Percentiles rank a stretch among this genome's conserved stretches.
These are phyloP conservation scores for Didymella sp. DNA, from an alignment of 2,329 filamentous ascomycete genomes.

Conservation along the genomic window DNA sequence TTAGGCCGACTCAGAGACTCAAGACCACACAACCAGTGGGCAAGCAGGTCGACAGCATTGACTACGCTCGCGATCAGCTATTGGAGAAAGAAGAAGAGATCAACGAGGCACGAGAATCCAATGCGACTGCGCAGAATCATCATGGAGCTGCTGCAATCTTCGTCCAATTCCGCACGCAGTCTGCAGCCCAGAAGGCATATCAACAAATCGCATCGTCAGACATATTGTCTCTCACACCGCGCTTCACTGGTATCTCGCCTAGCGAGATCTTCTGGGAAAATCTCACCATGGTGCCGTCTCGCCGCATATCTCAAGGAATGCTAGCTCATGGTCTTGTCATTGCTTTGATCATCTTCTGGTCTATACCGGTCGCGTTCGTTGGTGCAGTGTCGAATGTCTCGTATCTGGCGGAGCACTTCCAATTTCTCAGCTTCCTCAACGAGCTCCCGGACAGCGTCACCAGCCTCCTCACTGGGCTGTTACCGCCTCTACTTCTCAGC, in stretches of 20 bases:
- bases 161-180: slow-evolving; percentile 84
- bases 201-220: slow-evolving; percentile 60
- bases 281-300: slow-evolving; percentile 80
- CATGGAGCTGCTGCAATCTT: slow-evolving; percentile 80
- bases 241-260: slow-evolving; percentile 83
- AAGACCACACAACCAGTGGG: slow-evolving; percentile 65
- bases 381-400: slow-evolving; percentile 86
- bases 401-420: slow-evolving; percentile 67
- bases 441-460: slow-evolving; percentile 73
- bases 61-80: slow-evolving; percentile 83
- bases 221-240: slow-evolving; percentile 78
- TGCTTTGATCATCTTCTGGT: slow-evolving; percentile 87
- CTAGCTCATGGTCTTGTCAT: slow-evolving; percentile 76
- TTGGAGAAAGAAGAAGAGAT: slow-evolving; percentile 76
- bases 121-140: slow-evolving; percentile 62
- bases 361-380: slow-evolving; percentile 77
- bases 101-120: slow-evolving; percentile 70
- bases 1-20: slow-evolving; percentile 46
- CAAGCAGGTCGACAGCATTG: slow-evolving; percentile 92
- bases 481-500: slow-evolving; percentile 80
- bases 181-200: slow-evolving; percentile 83
- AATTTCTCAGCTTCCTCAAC: slow-evolving; percentile 76
- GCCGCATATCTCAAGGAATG: slow-evolving; percentile 77
- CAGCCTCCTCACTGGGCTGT: slow-evolving; percentile 82
- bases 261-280: slow-evolving; percentile 88